phyloP scores from a whole-genome alignment of 2,329 filamentous ascomycete genomes.

The Clonostachys rhizophaga region DNA sequence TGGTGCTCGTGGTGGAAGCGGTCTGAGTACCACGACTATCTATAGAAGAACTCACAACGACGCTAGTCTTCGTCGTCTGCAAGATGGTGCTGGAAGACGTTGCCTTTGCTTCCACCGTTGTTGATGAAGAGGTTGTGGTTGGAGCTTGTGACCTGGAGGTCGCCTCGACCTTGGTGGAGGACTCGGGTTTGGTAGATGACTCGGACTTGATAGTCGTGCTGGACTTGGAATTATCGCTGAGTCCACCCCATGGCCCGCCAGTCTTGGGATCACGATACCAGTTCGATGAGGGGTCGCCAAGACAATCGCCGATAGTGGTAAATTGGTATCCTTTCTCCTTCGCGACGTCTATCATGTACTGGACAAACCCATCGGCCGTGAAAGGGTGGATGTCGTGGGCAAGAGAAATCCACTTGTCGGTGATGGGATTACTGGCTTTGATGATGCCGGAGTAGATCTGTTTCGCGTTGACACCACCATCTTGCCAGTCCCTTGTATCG shows the following conservation, averaged over 20 bases:
- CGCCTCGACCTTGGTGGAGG: too few relatives aligned
- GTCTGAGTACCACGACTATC: too few relatives aligned
- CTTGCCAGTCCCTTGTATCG: conserved; percentile 57
- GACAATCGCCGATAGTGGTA: conserved; percentile 53
- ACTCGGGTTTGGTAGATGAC: too few relatives aligned
- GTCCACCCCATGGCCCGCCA: neutral
- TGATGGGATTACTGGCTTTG: neutral
- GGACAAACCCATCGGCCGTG: conserved; percentile 33
- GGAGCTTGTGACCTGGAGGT: too few relatives aligned
- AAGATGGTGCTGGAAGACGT: too few relatives aligned
- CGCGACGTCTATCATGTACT: conserved; percentile 36
- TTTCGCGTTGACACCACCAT: conserved; percentile 39
- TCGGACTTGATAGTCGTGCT: too few relatives aligned
- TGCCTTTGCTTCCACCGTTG: too few relatives aligned
- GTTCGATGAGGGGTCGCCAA: conserved; percentile 42
- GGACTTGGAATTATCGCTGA: neutral
- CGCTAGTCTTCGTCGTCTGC: too few relatives aligned
- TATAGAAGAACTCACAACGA: too few relatives aligned
- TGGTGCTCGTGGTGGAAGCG: too few relatives aligned
- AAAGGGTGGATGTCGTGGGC: conserved; percentile 46
- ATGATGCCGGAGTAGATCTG: conserved; percentile 10
- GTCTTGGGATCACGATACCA: conserved; percentile 35
- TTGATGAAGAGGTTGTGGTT: too few relatives aligned
- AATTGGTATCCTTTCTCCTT: conserved; percentile 33
- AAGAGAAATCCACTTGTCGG: conserved; percentile 37